Conservation (phyloP, 2,329 filamentous ascomycete species). For the Ceratocystis alfenasii region DNA sequence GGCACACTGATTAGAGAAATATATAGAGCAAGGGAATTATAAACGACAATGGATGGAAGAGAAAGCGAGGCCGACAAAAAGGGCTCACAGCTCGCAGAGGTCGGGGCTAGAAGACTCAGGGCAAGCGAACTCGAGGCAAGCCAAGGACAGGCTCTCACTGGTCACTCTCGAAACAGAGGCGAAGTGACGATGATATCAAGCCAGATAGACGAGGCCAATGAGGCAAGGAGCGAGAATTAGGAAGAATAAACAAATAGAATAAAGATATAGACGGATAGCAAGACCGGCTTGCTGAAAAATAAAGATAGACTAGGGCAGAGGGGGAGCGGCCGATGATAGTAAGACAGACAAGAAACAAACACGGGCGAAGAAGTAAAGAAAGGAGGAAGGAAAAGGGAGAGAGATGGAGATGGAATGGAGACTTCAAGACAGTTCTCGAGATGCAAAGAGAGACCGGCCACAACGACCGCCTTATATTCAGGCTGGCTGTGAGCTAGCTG, state of each 20-base stretch:
- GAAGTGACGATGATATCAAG: constrained; percentile 11
- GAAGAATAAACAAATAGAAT: not conserved
- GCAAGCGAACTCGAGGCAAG: not conserved
- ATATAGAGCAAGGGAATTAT: not conserved
- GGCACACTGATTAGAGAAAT: not conserved
- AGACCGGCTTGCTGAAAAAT: constrained; percentile 9
- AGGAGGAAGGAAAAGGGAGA: not conserved
- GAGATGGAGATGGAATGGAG: too few species aligned
- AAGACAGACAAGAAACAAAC: not conserved
- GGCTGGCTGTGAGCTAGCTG: not conserved
- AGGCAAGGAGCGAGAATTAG: not conserved
- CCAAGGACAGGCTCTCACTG: constrained; percentile 2
- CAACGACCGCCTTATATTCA: not conserved
- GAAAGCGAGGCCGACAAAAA: not conserved
- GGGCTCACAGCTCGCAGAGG: constrained; percentile 3
- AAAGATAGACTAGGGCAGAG: not conserved
- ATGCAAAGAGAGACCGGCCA: not conserved
- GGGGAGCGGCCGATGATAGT: not conserved
- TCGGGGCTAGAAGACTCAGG: not conserved
- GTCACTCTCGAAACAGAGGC: constrained; percentile 11
- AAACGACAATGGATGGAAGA: not conserved
- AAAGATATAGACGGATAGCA: not conserved
- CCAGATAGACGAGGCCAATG: not conserved
- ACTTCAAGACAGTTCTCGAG: too few species aligned
- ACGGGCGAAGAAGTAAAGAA: not conserved